phyloP scores from a whole-genome alignment of 345 rosid genomes.

The Eucalyptus pauciflora region DNA sequence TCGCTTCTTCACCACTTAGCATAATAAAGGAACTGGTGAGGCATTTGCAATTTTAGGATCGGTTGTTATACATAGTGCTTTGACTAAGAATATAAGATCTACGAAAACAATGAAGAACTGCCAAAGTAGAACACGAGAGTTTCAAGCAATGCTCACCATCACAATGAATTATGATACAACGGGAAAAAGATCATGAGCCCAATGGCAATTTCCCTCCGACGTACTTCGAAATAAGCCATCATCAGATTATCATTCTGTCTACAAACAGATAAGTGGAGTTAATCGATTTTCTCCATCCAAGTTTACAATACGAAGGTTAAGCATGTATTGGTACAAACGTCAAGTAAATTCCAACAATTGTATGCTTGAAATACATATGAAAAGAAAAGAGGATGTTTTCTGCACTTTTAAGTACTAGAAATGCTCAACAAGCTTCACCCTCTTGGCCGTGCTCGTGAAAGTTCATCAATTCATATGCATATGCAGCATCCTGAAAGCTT shows the following conservation, averaged over 20 bases:
- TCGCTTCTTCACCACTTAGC: not conserved
- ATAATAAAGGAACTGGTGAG: not conserved
- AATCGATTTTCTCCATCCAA: not conserved
- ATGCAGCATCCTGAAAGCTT: conserved; percentile 91
- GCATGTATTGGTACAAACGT: not conserved
- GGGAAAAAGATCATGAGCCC: not conserved
- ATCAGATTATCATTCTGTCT: not conserved
- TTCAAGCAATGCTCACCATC: not conserved
- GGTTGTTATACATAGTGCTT: not conserved
- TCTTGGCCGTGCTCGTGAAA: conserved; percentile 73
- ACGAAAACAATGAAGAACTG: not conserved
- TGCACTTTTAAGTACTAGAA: not conserved
- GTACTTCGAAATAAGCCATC: not conserved
- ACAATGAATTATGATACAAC: not conserved
- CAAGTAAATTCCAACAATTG: not conserved
- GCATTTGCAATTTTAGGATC: not conserved
- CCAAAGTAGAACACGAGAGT: not conserved
- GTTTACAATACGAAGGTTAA: not conserved
- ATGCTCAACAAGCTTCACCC: conserved; percentile 70
- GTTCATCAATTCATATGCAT: conserved; percentile 73
- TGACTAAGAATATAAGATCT: not conserved
- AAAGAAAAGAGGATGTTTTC: not conserved
- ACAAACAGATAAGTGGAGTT: not conserved
- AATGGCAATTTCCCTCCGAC: not conserved
- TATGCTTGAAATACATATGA: not conserved